A percentile compares a stretch with the other conserved stretches of the same genome.
Evolutionary conservation across 352 stramenopile species (phyloP).

Genomic region (Globisporangium recalcitrans): DNA sequence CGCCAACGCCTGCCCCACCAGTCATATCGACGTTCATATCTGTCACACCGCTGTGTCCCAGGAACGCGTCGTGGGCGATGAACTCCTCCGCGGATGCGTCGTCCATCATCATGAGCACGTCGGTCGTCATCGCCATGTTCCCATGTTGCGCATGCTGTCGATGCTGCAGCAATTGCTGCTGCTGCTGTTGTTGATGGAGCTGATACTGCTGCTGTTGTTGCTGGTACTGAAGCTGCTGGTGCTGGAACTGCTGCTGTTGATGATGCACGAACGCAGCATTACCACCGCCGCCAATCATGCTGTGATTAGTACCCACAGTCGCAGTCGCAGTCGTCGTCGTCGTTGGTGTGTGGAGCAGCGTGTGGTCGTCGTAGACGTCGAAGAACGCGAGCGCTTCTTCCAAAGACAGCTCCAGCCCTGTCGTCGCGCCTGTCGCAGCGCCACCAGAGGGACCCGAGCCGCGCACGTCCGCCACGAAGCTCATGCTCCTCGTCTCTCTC

Average conservation of each 20-base stretch:
- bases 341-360: neutral
- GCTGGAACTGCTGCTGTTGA: neutral
- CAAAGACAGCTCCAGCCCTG: slow-evolving; percentile 11
- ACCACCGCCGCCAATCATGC: neutral
- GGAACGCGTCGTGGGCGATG: slow-evolving; percentile 2
- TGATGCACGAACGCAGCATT: neutral
- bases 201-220: neutral
- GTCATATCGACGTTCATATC: slow-evolving; percentile 2
- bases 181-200: neutral
- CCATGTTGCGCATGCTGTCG: slow-evolving; percentile 1
- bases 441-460: neutral
- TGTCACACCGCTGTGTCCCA: neutral
- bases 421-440: neutral
- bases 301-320: neutral
- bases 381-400: slow-evolving; percentile 22
- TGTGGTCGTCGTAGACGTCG: slow-evolving; percentile 15
- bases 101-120: slow-evolving; percentile 20
- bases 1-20: neutral
- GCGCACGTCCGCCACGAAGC: slow-evolving; percentile 4
- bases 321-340: neutral
- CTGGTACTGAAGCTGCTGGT: neutral
- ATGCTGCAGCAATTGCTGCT: slow-evolving; percentile 1
- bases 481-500: neutral
- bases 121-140: neutral
- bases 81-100: slow-evolving; percentile 5